Evolutionary conservation across 1,284 basidiomycete species (phyloP), one percentile per base, ranked within the genome.

Genomic region (Marasmius fiardii): DNA sequence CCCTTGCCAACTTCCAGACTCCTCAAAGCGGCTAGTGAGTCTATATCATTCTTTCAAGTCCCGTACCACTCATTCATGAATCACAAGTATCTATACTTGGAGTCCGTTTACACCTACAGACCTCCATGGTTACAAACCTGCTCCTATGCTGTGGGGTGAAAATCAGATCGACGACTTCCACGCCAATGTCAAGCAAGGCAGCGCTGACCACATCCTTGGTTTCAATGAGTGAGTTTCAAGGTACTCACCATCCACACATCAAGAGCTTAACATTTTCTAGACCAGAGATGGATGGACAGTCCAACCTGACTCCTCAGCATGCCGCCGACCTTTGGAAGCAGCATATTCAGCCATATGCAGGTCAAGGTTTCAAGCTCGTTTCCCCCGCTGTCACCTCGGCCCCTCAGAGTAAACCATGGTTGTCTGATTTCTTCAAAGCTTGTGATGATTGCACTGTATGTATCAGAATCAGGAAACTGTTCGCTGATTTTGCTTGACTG

Each of bases 141-240:
- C 80, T 59, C 80, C 86, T 54, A 88, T 89, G 88, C 70, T 90
- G 11, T 91, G 88, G 87, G 85, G 88, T 62, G 58, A 62, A 2
- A 74, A 78, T 51, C 74, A 83, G 60, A 66, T 75, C 41, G 47
- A 45, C 11, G 68, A 75, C 1, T 85, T 83, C 65, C 58, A 71
- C 59, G 60, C 63, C 1, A 67, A 72, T 61, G 81, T 82, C 44
- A 69, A 71, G 20, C 65, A 73, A 51, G 77, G 80, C 56, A 76
- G 83, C 52, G 79, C 83, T 55, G 73, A 77, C 43, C 68, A 72
- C 57, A 79, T 80, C 52, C 66, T 91, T 39, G 87, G 84, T 58
- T 75, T 82, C 70, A 93, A 92, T 69, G 89, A 90, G 87, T 88
- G 63, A 31, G 83, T 74, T 33, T 51, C 43, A 18, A 21, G 8